phyloP scores from a whole-genome alignment of 208 protist species.

The Wallacemonas rigidus region DNA sequence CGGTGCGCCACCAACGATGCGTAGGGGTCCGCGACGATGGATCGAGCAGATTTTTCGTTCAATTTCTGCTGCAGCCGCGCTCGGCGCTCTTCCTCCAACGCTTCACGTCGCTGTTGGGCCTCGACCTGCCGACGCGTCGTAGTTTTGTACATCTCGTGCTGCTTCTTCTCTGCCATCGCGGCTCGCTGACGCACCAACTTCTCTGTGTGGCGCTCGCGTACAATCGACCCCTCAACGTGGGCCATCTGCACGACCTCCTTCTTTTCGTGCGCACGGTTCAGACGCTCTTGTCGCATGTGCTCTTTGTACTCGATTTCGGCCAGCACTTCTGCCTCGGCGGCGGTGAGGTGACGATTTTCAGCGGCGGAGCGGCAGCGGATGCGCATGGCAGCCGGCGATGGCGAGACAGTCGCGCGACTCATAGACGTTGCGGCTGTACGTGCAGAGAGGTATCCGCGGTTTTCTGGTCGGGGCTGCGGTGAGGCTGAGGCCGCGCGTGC shows the following conservation, averaged over 20 bases:
- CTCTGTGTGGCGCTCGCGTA: constrained; percentile 24
- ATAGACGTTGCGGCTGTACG: constrained; percentile 1
- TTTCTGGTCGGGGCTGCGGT: constrained; percentile 18
- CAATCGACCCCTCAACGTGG: constrained; percentile 37
- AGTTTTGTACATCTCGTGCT: constrained; percentile 31
- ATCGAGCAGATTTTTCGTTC: constrained; percentile 27
- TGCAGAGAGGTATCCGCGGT: constrained; percentile 11
- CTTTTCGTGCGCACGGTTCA: constrained; percentile 32
- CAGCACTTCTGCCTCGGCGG: constrained; percentile 40
- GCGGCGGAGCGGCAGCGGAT: constrained; percentile 48
- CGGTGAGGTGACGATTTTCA: constrained; percentile 43
- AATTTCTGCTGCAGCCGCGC: constrained; percentile 24
- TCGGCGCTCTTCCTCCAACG: constrained; percentile 34
- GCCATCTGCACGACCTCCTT: constrained; percentile 43
- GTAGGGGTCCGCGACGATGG: constrained; percentile 28
- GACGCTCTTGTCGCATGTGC: constrained; percentile 35
- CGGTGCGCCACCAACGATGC: constrained; percentile 23
- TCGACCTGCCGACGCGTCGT: constrained; percentile 32
- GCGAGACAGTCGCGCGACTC: constrained; percentile 7
- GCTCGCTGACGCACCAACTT: constrained; percentile 35
- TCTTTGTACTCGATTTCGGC: constrained; percentile 69
- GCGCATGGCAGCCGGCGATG: constrained; percentile 20
- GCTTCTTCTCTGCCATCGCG: constrained; percentile 23
- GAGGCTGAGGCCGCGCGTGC: constrained; percentile 23
- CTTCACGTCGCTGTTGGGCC: constrained; percentile 25